phyloP scores from a whole-genome alignment of 2,329 filamentous ascomycete genomes.

The Thelonectria blattea region DNA sequence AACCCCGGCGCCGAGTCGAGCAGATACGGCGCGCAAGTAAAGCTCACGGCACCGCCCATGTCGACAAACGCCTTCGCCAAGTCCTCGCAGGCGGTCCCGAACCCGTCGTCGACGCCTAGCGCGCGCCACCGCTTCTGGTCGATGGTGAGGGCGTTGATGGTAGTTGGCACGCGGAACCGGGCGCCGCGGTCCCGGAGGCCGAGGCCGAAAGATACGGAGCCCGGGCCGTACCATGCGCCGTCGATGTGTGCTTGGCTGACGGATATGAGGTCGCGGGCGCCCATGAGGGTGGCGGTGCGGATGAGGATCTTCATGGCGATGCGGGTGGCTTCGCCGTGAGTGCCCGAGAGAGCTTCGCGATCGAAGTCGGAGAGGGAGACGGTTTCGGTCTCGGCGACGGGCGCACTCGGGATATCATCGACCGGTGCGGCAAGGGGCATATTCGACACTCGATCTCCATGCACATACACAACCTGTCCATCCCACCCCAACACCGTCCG shows the following conservation, averaged over 20 bases:
- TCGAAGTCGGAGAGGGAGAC: conserved; percentile 22
- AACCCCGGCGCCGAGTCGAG: conserved; percentile 22
- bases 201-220: conserved; percentile 22
- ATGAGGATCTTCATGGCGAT: conserved; percentile 26
- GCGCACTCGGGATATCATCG: neutral
- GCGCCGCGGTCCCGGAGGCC: conserved; percentile 26
- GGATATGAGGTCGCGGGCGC: conserved; percentile 23
- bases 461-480: conserved; percentile 16
- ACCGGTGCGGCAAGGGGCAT: neutral
- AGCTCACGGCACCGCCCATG: conserved; percentile 25
- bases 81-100: conserved; percentile 22
- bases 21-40: conserved; percentile 32
- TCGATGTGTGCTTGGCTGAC: conserved; percentile 28
- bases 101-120: conserved; percentile 14
- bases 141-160: conserved; percentile 28
- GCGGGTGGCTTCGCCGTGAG: conserved; percentile 21
- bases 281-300: conserved; percentile 25
- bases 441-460: conserved; percentile 14
- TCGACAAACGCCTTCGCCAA: conserved; percentile 25
- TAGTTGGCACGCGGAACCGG: conserved; percentile 22
- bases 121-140: conserved; percentile 31
- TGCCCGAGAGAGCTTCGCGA: conserved; percentile 14
- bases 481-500: conserved; percentile 8
- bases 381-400: neutral
- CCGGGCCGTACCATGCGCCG: conserved; percentile 24